These are phyloP conservation scores for Cicer cuneatum DNA, from an alignment of 306 rosid genomes.

Conservation along the genomic window DNA sequence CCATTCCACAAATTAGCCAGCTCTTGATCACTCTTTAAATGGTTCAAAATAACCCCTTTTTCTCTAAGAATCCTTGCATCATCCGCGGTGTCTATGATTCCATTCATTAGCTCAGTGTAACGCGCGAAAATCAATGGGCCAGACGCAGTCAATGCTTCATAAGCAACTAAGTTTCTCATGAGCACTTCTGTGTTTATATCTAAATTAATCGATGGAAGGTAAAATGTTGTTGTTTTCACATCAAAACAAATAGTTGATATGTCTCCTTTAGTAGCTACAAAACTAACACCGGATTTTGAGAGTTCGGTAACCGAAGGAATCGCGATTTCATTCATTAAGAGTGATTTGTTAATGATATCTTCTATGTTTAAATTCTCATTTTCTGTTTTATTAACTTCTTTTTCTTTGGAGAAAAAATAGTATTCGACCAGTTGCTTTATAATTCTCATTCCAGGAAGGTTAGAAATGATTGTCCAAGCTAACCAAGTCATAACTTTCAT, in stretches of 20 bases:
- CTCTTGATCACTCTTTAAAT: slow-evolving; percentile 76
- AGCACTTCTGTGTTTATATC: slow-evolving; percentile 66
- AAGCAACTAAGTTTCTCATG: slow-evolving; percentile 77
- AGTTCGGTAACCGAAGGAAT: slow-evolving; percentile 78
- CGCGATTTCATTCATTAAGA: slow-evolving; percentile 73
- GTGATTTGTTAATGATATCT: slow-evolving; percentile 46
- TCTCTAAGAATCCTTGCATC: slow-evolving; percentile 78
- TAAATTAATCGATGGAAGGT: slow-evolving; percentile 66
- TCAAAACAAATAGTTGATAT: slow-evolving; percentile 64
- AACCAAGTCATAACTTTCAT: slow-evolving; percentile 53
- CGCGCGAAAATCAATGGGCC: slow-evolving; percentile 79
- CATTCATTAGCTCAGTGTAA: slow-evolving; percentile 80
- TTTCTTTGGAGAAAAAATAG: slow-evolving; percentile 41
- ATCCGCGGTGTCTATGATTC: slow-evolving; percentile 76
- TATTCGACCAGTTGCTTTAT: slow-evolving; percentile 52
- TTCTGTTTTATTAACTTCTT: slow-evolving; percentile 40
- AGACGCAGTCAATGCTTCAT: slow-evolving; percentile 71
- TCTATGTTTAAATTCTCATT: slow-evolving; percentile 44
- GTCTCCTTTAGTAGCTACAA: slow-evolving; percentile 60
- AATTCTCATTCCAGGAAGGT: slow-evolving; percentile 51
- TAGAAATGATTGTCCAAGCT: slow-evolving; percentile 74
- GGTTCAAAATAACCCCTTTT: slow-evolving; percentile 70
- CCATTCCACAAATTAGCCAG: slow-evolving; percentile 81
- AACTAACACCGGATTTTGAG: slow-evolving; percentile 58
- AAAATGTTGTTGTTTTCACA: slow-evolving; percentile 47